Evolutionary conservation across 106 monocot species (phyloP).

Genomic region (Posidonia australis): DNA sequence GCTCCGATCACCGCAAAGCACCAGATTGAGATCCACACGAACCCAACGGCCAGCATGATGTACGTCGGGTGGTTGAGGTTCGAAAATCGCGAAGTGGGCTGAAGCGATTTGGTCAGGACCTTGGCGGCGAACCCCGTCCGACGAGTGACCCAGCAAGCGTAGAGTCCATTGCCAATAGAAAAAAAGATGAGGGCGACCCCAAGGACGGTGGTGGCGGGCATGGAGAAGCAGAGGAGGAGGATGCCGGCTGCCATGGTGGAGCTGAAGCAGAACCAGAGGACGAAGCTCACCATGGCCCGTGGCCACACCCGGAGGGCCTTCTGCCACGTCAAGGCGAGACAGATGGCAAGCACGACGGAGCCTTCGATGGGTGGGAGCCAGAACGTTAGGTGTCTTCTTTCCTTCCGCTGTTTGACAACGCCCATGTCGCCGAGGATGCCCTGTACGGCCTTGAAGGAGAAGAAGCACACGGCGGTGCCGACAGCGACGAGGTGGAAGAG

Average conservation of each 20-base stretch:
- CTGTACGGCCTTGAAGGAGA: conserved; percentile 55
- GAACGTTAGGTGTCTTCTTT: conserved; percentile 37
- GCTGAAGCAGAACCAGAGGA: conserved; percentile 64
- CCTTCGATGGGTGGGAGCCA: conserved; percentile 85
- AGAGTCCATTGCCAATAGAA: conserved; percentile 60
- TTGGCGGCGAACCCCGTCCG: conserved; percentile 57
- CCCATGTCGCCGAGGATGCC: conserved; percentile 15
- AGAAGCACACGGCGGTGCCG: conserved; percentile 37
- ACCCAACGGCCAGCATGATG: conserved; percentile 52
- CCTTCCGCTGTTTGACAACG: conserved; percentile 16
- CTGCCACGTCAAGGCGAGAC: conserved; percentile 88
- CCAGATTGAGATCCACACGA: conserved; percentile 80
- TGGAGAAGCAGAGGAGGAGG: conserved; percentile 74
- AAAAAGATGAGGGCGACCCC: conserved; percentile 59
- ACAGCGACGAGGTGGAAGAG: conserved; percentile 45
- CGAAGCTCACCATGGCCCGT: conserved; percentile 39
- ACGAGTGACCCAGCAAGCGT: conserved; percentile 76
- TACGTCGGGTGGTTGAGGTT: conserved; percentile 74
- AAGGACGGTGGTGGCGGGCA: conserved; percentile 40
- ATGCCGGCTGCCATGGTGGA: conserved; percentile 71
- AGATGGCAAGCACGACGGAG: conserved; percentile 43
- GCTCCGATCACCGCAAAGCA: conserved; percentile 94
- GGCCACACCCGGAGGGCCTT: conserved; percentile 55
- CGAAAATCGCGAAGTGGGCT: conserved; percentile 45
- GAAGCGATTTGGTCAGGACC: conserved; percentile 43